These are phyloP conservation scores for Plantago coronopus DNA, from an alignment of 305 asterid species.

Conservation along the genomic window DNA sequence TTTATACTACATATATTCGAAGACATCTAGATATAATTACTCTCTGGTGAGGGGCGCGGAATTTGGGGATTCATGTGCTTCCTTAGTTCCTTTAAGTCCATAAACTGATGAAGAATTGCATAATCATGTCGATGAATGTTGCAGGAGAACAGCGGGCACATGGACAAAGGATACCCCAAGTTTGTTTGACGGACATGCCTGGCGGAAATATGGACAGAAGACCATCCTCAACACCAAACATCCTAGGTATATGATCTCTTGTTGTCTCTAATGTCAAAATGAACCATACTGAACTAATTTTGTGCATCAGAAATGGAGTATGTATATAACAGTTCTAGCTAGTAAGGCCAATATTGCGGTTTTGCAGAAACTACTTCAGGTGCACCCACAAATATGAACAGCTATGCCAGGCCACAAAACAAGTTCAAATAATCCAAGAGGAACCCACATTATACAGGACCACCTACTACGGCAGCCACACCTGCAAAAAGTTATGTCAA, in stretches of 20 bases:
- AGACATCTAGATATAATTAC: too few relatives aligned
- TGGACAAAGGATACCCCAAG: conserved; percentile 27
- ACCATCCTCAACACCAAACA: conserved; percentile 40
- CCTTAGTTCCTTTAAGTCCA: too few relatives aligned
- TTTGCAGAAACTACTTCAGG: conserved; percentile 70
- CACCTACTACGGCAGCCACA: conserved; percentile 54
- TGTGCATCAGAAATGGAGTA: too few relatives aligned
- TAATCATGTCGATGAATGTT: not conserved
- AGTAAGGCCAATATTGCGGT: too few relatives aligned
- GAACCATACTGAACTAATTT: too few relatives aligned
- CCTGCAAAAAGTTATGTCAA: conserved; percentile 30
- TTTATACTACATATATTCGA: too few relatives aligned
- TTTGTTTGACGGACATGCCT: conserved; percentile 51
- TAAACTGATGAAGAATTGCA: too few relatives aligned
- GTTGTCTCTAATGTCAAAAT: too few relatives aligned
- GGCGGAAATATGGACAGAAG: conserved; percentile 86
- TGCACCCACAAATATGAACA: conserved; percentile 71
- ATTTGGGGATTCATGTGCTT: too few relatives aligned
- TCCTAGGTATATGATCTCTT: conserved; percentile 45
- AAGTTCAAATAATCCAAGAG: conserved; percentile 49
- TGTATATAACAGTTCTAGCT: too few relatives aligned
- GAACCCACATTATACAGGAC: conserved; percentile 46
- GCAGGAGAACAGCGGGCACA: conserved; percentile 51
- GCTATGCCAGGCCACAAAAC: conserved; percentile 60
- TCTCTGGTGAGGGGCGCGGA: too few relatives aligned